These are phyloP conservation scores for Plasmodium inui DNA, from an alignment of 169 alveolate genomes.

Conservation along the genomic window DNA sequence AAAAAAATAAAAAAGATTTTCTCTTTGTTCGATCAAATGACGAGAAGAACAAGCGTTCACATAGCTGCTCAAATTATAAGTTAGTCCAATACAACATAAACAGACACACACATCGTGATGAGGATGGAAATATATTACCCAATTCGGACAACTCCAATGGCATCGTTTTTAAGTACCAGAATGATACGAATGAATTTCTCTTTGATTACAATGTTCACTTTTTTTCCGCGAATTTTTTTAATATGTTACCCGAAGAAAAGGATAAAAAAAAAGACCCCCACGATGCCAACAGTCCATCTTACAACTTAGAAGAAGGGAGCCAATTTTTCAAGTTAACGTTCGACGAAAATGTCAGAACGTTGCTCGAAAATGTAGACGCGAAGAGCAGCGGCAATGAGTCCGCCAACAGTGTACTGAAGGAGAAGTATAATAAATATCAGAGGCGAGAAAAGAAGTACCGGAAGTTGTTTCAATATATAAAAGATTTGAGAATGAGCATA, in stretches of 20 bases:
- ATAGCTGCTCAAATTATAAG: constrained; percentile 11
- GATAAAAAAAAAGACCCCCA: constrained; percentile 1
- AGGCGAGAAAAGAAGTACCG: constrained; percentile 26
- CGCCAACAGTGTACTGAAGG: constrained; percentile 53
- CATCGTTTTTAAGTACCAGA: constrained; percentile 12
- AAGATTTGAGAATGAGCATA: constrained; percentile 18
- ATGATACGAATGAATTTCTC: not conserved
- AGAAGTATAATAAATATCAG: constrained; percentile 33
- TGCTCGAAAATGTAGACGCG: constrained; percentile 24
- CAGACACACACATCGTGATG: not conserved
- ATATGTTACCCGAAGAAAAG: not conserved
- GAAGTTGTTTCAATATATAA: constrained; percentile 36
- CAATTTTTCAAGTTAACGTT: not conserved
- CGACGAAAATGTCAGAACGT: constrained; percentile 30
- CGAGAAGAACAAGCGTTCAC: constrained; percentile 6
- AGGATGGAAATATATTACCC: not conserved
- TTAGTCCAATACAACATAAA: not conserved
- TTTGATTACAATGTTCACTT: not conserved
- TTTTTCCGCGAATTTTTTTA: not conserved
- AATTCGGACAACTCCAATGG: constrained; percentile 8
- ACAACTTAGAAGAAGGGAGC: constrained; percentile 27
- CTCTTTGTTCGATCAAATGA: not conserved
- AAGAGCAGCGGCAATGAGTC: constrained; percentile 68
- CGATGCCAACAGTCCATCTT: not conserved
- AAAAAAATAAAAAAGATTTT: constrained; percentile 9